Evolutionary conservation across 139 green algal species (phyloP).

Genomic region (Desmodesmus armatus): DNA sequence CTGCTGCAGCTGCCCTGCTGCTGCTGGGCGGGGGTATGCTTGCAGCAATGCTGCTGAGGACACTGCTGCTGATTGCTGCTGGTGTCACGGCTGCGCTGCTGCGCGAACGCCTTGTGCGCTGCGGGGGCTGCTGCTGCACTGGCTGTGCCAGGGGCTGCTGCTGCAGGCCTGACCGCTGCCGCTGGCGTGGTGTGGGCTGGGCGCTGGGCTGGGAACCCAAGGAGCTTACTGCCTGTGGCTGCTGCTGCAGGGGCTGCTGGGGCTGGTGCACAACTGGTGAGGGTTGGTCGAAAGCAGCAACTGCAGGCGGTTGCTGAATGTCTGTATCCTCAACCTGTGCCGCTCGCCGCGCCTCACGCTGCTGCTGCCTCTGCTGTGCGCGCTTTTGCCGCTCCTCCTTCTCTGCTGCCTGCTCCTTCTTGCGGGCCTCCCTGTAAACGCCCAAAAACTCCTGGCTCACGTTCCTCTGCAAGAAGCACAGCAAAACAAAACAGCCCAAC

Average conservation of each 20-base stretch:
- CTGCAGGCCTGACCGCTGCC: slow-evolving; percentile 10
- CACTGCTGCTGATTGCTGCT: not conserved
- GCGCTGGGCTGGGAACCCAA: too few species aligned
- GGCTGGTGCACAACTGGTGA: not conserved
- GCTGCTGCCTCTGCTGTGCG: slow-evolving; percentile 9
- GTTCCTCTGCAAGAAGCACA: not conserved
- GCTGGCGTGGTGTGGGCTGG: not conserved
- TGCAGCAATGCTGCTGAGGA: not conserved
- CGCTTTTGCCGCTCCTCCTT: not conserved
- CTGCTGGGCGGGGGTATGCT: not conserved
- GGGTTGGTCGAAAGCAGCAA: not conserved
- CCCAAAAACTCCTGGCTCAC: not conserved
- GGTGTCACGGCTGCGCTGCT: not conserved
- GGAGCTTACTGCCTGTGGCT: not conserved
- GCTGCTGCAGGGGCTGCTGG: not conserved
- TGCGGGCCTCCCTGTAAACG: not conserved
- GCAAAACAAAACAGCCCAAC: too few species aligned
- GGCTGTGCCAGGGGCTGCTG: not conserved
- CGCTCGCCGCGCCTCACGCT: not conserved
- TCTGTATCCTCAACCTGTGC: not conserved
- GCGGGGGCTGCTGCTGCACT: slow-evolving; percentile 1
- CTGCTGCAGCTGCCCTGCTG: not conserved
- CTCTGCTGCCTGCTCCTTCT: not conserved
- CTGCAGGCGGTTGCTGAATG: not conserved
- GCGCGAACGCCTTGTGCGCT: not conserved